Evolutionary conservation across 2,329 filamentous ascomycete genomes (phyloP).

Genomic region (Aureobasidium sp.): DNA sequence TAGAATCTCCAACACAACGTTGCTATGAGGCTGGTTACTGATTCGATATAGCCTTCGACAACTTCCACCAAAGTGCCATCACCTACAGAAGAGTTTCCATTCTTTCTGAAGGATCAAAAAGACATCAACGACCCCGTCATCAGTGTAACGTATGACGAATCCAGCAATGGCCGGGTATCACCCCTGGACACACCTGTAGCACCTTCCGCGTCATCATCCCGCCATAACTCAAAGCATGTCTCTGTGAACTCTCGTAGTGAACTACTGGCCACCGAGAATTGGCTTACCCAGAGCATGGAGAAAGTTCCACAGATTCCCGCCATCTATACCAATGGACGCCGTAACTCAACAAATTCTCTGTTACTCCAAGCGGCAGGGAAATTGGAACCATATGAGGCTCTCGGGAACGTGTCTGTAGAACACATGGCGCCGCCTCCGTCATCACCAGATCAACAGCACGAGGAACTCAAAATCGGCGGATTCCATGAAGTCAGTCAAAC

Average conservation of each 20-base stretch:
- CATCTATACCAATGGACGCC: conserved; percentile 21
- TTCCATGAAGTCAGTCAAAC: conserved; percentile 20
- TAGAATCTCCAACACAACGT: neutral
- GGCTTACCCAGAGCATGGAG: conserved; percentile 19
- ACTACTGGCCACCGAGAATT: conserved; percentile 21
- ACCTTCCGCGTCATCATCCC: conserved; percentile 18
- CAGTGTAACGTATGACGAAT: conserved; percentile 1
- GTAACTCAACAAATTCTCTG: conserved; percentile 22
- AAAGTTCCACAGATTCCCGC: conserved; percentile 23
- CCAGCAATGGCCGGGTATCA: conserved; percentile 1
- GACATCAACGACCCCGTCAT: conserved; percentile 16
- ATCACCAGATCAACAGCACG: neutral
- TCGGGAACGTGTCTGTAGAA: conserved; percentile 18
- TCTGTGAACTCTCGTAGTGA: conserved; percentile 27
- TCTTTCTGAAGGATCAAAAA: neutral
- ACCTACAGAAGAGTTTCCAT: neutral
- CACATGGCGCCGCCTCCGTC: neutral
- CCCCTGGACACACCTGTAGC: conserved; percentile 12
- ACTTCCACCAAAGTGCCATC: conserved; percentile 10
- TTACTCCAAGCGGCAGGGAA: conserved; percentile 19
- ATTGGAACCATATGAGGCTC: conserved; percentile 17
- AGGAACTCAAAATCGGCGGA: conserved; percentile 19
- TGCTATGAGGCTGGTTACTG: neutral
- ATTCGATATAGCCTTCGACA: neutral
- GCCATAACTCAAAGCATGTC: conserved; percentile 29